Conservation (phyloP, 768 basidiomycete genomes). For the Psilocybe subaeruginosa region DNA sequence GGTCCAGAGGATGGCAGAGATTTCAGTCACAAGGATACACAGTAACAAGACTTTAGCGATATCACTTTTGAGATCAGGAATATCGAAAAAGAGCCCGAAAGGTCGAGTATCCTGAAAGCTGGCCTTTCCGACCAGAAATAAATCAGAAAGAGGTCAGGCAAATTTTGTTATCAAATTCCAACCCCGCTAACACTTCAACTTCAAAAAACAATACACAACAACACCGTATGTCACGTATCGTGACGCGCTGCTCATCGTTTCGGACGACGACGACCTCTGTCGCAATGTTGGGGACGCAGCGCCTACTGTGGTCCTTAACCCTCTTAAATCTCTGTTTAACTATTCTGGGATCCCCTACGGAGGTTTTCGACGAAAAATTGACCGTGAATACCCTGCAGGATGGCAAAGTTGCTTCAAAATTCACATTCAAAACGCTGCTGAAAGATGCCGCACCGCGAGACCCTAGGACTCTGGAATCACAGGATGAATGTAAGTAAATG, state of each 20-base stretch:
- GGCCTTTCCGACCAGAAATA: background rate
- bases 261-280: conserved; percentile 12
- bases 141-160: background rate
- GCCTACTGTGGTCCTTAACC: conserved; percentile 19
- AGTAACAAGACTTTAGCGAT: conserved; percentile 1
- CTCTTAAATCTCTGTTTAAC: conserved; percentile 21
- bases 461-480: conserved; percentile 50
- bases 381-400: conserved; percentile 63
- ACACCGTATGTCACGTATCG: conserved; percentile 5
- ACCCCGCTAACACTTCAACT: conserved; percentile 1
- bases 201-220: background rate
- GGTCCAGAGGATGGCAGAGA: conserved; percentile 5
- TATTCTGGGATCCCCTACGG: conserved; percentile 25
- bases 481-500: conserved; percentile 46
- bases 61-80: background rate
- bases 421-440: conserved; percentile 75
- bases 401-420: conserved; percentile 80
- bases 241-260: conserved; percentile 3
- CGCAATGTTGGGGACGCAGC: conserved; percentile 12
- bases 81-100: background rate
- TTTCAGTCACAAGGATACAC: conserved; percentile 14
- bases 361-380: conserved; percentile 53
- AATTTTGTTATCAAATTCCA: conserved; percentile 16
- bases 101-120: background rate
- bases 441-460: conserved; percentile 56